Base-by-base conservation (phyloP, 2,329 filamentous ascomycete species). In the Hypoxylon sp. region DNA sequence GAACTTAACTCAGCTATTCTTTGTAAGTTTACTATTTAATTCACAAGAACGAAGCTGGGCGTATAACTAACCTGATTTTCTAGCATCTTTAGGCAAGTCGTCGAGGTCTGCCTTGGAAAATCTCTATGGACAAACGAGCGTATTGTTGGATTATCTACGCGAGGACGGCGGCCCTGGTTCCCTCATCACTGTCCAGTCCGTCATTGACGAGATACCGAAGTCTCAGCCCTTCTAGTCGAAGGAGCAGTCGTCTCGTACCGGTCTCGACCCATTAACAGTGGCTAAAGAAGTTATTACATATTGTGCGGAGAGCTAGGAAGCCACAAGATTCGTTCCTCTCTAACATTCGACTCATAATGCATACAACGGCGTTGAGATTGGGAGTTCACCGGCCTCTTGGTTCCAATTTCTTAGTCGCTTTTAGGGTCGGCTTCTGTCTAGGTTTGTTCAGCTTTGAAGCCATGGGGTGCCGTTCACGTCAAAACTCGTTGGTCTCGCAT, bases 1-100 rank as follows among this genome's bases (percentile, higher is more conserved):
- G 94, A 97, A 79, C 84, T 99, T 62, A 98, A 98, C 79, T 93
- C 93, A 67, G 94, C 93, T 50, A 97, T 99, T 74, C 80, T 99
- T 66, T 89, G 94, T 97, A 83, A 82, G 90, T 85, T 60, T 60
- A 72, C 67, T 7, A 21, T 10, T 14, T n/a, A 14, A 17, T 30
- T 11, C 17, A 9, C 17, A 7, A 45, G 38, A 11, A 38, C 21
- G 10, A 11, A 30, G 5, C 6, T 25, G 7, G 17, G 41, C 19
- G 11, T 13, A 11, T 53, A 11, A 41, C 69, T 75, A 59, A 73
- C 64, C 5, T 5, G 46, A 56, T 32, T 17, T 10, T 17, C 41
- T 56, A 98, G 95, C 93, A 45, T 97, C 93, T 0, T 85, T 98
- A 2, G 96, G 96, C 53, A 97, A 97, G 80, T 95, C 93, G 0